Evolutionary conservation across 1,284 basidiomycete species (phyloP).

Genomic region (Leccinum subrobustum): DNA sequence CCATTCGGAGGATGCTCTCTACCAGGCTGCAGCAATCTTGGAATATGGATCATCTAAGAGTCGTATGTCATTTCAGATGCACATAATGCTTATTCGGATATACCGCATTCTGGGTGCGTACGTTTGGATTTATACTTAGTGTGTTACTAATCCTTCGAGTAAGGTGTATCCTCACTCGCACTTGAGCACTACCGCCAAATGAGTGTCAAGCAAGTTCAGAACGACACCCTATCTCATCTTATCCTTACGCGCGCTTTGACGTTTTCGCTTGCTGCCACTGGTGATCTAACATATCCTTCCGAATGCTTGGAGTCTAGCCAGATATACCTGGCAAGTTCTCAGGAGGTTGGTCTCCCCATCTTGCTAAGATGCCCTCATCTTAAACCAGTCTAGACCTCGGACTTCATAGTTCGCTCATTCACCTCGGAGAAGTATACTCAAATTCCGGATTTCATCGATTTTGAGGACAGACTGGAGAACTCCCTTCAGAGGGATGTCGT

Average conservation of each 20-base stretch:
- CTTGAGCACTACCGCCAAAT: constrained; percentile 76
- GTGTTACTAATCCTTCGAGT: constrained; percentile 3
- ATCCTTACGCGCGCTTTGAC: constrained; percentile 75
- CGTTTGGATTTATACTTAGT: neutral
- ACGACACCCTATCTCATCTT: constrained; percentile 82
- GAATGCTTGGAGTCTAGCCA: constrained; percentile 77
- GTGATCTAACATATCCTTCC: constrained; percentile 66
- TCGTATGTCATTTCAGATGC: constrained; percentile 74
- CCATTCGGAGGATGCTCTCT: constrained; percentile 55
- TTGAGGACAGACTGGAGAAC: constrained; percentile 75
- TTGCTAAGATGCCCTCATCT: constrained; percentile 2
- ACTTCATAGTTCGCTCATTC: constrained; percentile 77
- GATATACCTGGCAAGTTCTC: constrained; percentile 73
- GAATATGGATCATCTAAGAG: constrained; percentile 75
- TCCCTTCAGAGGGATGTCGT: constrained; percentile 79
- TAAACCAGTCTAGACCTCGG: constrained; percentile 56
- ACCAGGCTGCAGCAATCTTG: constrained; percentile 60
- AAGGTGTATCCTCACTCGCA: constrained; percentile 68
- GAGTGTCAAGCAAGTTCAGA: constrained; percentile 79
- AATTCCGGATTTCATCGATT: constrained; percentile 79
- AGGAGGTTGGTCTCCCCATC: constrained; percentile 51
- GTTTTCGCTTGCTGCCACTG: constrained; percentile 70
- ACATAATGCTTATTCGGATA: constrained; percentile 72
- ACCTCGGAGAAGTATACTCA: constrained; percentile 77
- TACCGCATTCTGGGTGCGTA: constrained; percentile 71